A percentile compares a stretch with the other conserved stretches of the same genome.
These are phyloP conservation scores for Epichloe brachyelytri DNA, from an alignment of 2,329 filamentous ascomycete species.

Conservation along the genomic window DNA sequence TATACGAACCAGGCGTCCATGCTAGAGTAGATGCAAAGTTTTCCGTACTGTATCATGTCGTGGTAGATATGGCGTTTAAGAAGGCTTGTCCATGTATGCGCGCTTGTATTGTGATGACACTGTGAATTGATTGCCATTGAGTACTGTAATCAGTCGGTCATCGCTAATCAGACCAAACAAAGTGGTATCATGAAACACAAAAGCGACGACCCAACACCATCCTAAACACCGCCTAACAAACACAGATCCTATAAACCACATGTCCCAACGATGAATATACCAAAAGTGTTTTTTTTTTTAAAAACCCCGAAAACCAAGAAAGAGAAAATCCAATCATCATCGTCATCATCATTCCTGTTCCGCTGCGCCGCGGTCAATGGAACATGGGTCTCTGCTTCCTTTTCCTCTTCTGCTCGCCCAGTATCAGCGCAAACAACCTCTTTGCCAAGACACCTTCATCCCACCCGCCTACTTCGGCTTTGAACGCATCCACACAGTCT, in stretches of 20 bases:
- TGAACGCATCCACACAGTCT: constrained; percentile 43
- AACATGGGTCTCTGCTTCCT: constrained; percentile 15
- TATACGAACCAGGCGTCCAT: constrained; percentile 96
- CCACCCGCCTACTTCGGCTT: constrained; percentile 34
- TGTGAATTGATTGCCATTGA: too few relatives aligned
- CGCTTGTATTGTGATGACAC: too few relatives aligned
- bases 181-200: constrained; percentile 8
- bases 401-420: constrained; percentile 31
- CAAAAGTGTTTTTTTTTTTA: not conserved
- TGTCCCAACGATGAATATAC: too few relatives aligned
- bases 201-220: too few relatives aligned
- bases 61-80: constrained; percentile 16
- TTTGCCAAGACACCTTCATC: constrained; percentile 35
- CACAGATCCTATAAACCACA: too few relatives aligned
- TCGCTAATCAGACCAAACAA: not conserved
- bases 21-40: constrained; percentile 54
- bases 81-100: constrained; percentile 11
- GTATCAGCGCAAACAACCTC: constrained; percentile 38
- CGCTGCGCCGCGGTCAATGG: constrained; percentile 11
- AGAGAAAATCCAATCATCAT: constrained; percentile 4
- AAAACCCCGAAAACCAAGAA: not conserved
- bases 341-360: not conserved
- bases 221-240: too few relatives aligned
- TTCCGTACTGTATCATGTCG: constrained; percentile 17
- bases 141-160: too few relatives aligned